These are phyloP conservation scores for Plasmodium malariae DNA, from an alignment of 169 alveolate genomes.

Conservation along the genomic window DNA sequence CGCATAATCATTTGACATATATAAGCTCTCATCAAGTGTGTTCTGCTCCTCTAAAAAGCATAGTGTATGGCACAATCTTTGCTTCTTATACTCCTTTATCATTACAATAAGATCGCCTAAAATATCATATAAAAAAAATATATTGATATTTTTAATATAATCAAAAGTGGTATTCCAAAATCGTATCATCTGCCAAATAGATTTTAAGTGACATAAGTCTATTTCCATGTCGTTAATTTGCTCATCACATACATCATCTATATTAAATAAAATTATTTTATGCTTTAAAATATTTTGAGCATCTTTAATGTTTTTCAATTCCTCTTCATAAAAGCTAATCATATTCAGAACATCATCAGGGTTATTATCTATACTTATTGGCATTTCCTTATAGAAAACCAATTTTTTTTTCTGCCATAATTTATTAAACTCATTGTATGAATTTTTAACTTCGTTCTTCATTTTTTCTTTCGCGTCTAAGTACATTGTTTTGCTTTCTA, in stretches of 20 bases:
- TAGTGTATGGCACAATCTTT: constrained; percentile 9
- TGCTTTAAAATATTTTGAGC: constrained; percentile 40
- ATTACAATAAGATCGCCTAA: constrained; percentile 26
- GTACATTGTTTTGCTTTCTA: constrained; percentile 69
- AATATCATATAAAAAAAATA: constrained; percentile 66
- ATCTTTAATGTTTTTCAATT: constrained; percentile 41
- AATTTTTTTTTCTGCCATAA: constrained; percentile 73
- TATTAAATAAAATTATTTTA: constrained; percentile 63
- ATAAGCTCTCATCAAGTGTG: neutral
- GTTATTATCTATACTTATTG: constrained; percentile 49
- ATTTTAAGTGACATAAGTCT: constrained; percentile 40
- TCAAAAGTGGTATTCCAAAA: constrained; percentile 53
- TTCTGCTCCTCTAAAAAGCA: constrained; percentile 25
- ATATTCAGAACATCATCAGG: constrained; percentile 46
- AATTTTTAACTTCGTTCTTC: constrained; percentile 75
- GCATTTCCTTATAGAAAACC: constrained; percentile 73
- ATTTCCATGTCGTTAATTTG: constrained; percentile 70
- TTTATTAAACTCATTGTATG: constrained; percentile 73
- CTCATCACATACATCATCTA: constrained; percentile 76
- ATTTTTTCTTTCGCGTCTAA: constrained; percentile 75
- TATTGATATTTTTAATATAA: constrained; percentile 73
- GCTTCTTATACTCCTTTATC: constrained; percentile 52
- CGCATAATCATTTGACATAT: neutral
- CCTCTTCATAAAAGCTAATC: constrained; percentile 66
- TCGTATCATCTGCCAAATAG: constrained; percentile 70